Base-by-base conservation (phyloP, 306 rosid species). In the Vigna nakashimae region DNA sequence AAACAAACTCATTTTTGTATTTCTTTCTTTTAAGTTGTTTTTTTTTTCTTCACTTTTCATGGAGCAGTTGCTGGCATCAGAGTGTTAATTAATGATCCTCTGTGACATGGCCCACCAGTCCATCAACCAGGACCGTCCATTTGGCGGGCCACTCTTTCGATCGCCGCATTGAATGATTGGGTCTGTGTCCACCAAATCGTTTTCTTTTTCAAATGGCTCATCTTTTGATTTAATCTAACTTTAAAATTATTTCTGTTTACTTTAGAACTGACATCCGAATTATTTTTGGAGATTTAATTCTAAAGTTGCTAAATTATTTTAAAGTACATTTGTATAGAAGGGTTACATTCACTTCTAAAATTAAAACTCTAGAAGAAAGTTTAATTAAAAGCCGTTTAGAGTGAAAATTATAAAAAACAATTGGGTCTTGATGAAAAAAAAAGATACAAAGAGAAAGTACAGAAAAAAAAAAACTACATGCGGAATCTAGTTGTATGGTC, bases 161-260 rank as follows among this genome's bases (percentile, higher is more conserved):
- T 83, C 80, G 84, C 32, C 51, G 55, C 68, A 45, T 72, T 83
- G 86, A 86, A 83, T 83, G 88, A 88, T 88, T 86, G 88, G 80
- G 82, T 85, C 73, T 83, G 70, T 69, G 77, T 71, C 45, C 74
- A 34, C 69, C 69, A 36, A 63, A 63, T 11, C 40, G 10, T 8
- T 7, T 5, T 30, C 17, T 28, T 59, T 12, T 28, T 1, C 43
- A 60, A 60, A 60, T 30, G 22, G 45, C 12, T 60, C 67, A 13
- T 15, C 66, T 60, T 30, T 60, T 26, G n/a, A 42, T 42, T 60
- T 59, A 57, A 12, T 60, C 2, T 28, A 6, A 60, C 34, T 30
- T 60, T 60, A 14, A 60, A 60, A 60, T 60, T 30, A 59, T 6
- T 59, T 59, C 4, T 26, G 9, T 24, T 60, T 14, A 14, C 42